Evolutionary conservation across 2,329 filamentous ascomycete genomes (phyloP).

Genomic region (Exophiala sp.): DNA sequence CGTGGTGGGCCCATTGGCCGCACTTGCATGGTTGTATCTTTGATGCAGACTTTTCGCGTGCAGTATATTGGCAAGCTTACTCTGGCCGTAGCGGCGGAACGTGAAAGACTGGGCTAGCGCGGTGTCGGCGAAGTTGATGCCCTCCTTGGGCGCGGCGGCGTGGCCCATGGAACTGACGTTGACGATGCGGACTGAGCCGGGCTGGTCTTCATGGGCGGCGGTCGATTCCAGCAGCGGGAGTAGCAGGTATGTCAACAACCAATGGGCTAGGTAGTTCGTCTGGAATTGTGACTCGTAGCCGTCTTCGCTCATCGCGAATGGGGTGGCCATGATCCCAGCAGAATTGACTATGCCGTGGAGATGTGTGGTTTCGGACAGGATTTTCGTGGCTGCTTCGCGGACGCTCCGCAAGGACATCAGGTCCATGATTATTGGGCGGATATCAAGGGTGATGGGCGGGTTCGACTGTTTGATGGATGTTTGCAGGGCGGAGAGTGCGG

Average conservation of each 20-base stretch:
- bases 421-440: slow-evolving; percentile 17
- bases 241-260: slow-evolving; percentile 41
- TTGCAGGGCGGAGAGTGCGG: slow-evolving; percentile 36
- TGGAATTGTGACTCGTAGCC: slow-evolving; percentile 39
- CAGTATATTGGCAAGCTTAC: slow-evolving; percentile 48
- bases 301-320: slow-evolving; percentile 28
- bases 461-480: slow-evolving; percentile 32
- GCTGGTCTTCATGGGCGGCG: slow-evolving; percentile 10
- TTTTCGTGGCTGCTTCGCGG: slow-evolving; percentile 34
- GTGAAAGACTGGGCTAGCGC: slow-evolving; percentile 33
- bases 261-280: slow-evolving; percentile 39
- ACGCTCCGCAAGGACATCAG: slow-evolving; percentile 21
- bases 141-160: slow-evolving; percentile 32
- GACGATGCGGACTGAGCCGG: slow-evolving; percentile 27
- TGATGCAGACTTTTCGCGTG: slow-evolving; percentile 9
- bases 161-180: slow-evolving; percentile 34
- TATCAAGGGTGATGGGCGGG: slow-evolving; percentile 14
- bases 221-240: slow-evolving; percentile 33
- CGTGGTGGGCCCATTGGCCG: slow-evolving; percentile 33
- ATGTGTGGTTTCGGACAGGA: slow-evolving; percentile 30
- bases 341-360: slow-evolving; percentile 46
- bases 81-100: slow-evolving; percentile 43
- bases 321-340: slow-evolving; percentile 41
- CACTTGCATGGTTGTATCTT: slow-evolving; percentile 37
- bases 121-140: slow-evolving; percentile 34